Percentiles rank a stretch among this genome's conserved stretches.
phyloP scores from a whole-genome alignment of 1,284 basidiomycete genomes.

The Xanthoconium separans region DNA sequence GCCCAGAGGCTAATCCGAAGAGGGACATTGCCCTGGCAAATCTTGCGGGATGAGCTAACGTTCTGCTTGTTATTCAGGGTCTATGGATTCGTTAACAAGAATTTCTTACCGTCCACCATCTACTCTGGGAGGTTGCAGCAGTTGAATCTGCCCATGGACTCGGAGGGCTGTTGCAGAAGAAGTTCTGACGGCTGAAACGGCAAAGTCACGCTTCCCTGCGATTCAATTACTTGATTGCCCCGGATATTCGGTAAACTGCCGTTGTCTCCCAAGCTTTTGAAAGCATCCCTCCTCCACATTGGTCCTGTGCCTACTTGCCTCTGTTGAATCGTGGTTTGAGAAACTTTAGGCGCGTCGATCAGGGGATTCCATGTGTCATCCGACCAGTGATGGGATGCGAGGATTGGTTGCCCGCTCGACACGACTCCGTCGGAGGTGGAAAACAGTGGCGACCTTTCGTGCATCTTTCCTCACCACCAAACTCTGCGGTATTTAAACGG shows the following conservation, averaged over 20 bases:
- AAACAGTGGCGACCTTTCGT: slow-evolving; percentile 11
- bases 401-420: slow-evolving; percentile 14
- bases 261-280: slow-evolving; percentile 11
- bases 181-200: slow-evolving; percentile 8
- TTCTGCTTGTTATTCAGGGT: neutral
- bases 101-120: neutral
- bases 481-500: neutral
- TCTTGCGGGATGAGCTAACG: slow-evolving; percentile 3
- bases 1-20: slow-evolving; percentile 6
- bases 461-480: slow-evolving; percentile 5
- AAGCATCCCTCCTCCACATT: slow-evolving; percentile 3
- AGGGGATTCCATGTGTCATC: slow-evolving; percentile 10
- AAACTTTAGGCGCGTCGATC: slow-evolving; percentile 1
- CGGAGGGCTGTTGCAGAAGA: slow-evolving; percentile 5
- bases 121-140: slow-evolving; percentile 8
- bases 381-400: slow-evolving; percentile 11
- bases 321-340: slow-evolving; percentile 6
- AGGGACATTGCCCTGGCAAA: neutral
- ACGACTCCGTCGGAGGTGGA: slow-evolving; percentile 24
- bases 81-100: slow-evolving; percentile 5
- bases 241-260: slow-evolving; percentile 16
- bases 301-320: slow-evolving; percentile 1
- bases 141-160: neutral
- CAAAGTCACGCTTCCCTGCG: slow-evolving; percentile 18
- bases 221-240: slow-evolving; percentile 18